phyloP scores from a whole-genome alignment of 2,329 filamentous ascomycete genomes.

The Neonectria hederae region DNA sequence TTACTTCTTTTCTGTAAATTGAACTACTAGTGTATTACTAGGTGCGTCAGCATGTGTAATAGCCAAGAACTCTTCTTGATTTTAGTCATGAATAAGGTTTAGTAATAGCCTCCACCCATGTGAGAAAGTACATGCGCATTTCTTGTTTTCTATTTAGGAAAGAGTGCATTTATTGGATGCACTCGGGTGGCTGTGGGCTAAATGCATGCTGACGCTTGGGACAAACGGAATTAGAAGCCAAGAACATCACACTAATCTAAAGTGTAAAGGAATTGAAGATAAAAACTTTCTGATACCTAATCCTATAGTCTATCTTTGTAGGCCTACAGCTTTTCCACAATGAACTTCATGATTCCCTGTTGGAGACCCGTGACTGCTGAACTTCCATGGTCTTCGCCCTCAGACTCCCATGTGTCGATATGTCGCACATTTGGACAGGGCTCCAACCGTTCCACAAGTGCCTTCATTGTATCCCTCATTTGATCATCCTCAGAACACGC shows the following conservation, averaged over 20 bases:
- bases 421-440: constrained; percentile 28
- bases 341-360: constrained; percentile 36
- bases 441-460: constrained; percentile 29
- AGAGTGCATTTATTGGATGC: too few relatives aligned
- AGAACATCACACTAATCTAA: neutral
- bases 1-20: too few relatives aligned
- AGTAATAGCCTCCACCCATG: too few relatives aligned
- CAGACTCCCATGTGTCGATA: constrained; percentile 39
- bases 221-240: neutral
- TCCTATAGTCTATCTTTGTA: neutral
- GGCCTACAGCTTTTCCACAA: constrained; percentile 26
- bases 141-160: too few relatives aligned
- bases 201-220: neutral
- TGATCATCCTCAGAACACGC: constrained; percentile 38
- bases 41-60: too few relatives aligned
- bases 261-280: too few relatives aligned
- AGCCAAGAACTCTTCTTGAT: too few relatives aligned
- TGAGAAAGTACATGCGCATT: too few relatives aligned
- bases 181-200: neutral
- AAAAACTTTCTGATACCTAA: too few relatives aligned
- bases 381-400: constrained; percentile 41
- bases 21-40: too few relatives aligned
- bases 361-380: constrained; percentile 34
- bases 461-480: constrained; percentile 34
- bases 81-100: too few relatives aligned